Percentiles rank a stretch among this genome's conserved stretches.
These are phyloP conservation scores for Colletotrichum simmondsii DNA, from an alignment of 2,329 filamentous ascomycete species.

Conservation along the genomic window DNA sequence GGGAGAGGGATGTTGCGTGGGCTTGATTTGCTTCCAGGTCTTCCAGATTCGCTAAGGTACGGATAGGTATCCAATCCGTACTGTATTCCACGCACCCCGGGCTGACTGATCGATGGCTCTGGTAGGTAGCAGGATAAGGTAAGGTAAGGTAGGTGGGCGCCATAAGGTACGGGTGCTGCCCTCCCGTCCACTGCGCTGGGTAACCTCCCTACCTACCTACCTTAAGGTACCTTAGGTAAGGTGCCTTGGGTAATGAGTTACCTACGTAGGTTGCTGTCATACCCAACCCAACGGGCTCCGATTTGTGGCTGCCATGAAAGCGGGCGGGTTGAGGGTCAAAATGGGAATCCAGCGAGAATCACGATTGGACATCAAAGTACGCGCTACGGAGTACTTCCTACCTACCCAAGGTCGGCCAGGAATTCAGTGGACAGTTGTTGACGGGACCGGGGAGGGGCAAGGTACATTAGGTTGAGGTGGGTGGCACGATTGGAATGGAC, in stretches of 20 bases:
- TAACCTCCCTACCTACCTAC: no score
- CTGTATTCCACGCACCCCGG: no score
- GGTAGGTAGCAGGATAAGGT: background rate
- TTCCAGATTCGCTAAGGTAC: background rate
- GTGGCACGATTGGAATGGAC: background rate
- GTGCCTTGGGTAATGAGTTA: no score
- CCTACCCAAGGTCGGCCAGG: background rate
- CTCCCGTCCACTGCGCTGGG: background rate
- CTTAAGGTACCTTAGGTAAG: no score
- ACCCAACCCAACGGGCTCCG: background rate
- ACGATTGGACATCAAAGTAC: no score
- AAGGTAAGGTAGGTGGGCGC: background rate
- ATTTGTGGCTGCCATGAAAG: background rate
- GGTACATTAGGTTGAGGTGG: no score
- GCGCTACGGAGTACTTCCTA: no score
- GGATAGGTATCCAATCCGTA: background rate
- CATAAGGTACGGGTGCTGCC: background rate
- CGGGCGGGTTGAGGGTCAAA: background rate
- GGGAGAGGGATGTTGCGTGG: slow-evolving; percentile 2
- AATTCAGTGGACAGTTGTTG: background rate
- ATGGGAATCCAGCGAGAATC: background rate
- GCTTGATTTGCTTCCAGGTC: background rate
- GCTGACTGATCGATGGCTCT: background rate
- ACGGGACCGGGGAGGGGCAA: background rate
- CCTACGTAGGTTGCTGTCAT: background rate